phyloP scores from a whole-genome alignment of 176 grass and related monocot species.

The Alopecurus myosuroides region DNA sequence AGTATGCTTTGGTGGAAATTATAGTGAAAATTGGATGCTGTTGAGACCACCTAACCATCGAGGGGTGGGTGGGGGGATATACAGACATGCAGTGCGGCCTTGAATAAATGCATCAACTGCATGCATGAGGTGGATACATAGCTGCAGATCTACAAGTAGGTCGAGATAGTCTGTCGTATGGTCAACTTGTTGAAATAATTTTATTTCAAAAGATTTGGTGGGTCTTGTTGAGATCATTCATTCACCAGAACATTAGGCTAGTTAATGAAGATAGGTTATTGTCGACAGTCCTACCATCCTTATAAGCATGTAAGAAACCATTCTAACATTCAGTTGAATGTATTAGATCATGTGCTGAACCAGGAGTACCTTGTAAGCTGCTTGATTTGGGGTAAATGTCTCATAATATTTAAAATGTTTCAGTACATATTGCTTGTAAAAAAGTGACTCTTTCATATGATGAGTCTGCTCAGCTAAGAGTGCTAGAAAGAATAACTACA shows the following conservation, averaged over 20 bases:
- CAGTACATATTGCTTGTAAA: neutral
- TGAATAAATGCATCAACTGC: neutral
- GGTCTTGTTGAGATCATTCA: neutral
- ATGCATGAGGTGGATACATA: neutral
- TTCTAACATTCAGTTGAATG: neutral
- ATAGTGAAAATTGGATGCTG: neutral
- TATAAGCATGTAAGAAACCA: neutral
- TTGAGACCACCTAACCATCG: neutral
- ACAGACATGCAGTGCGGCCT: neutral
- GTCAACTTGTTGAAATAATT: neutral
- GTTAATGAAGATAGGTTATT: neutral
- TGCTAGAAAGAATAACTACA: neutral
- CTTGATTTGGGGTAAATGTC: neutral
- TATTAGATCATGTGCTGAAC: neutral
- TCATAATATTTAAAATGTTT: neutral
- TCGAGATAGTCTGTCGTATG: neutral
- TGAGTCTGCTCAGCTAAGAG: neutral
- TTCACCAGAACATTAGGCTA: slow-evolving; percentile 10
- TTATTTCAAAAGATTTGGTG: slow-evolving; percentile 12
- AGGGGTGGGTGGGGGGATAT: neutral
- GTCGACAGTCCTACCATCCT: neutral
- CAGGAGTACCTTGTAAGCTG: neutral
- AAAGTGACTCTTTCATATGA: neutral
- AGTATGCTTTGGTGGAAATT: neutral
- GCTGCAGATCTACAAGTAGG: neutral